phyloP scores from a whole-genome alignment of 768 basidiomycete genomes.

The Sistotremastrum suecicum region DNA sequence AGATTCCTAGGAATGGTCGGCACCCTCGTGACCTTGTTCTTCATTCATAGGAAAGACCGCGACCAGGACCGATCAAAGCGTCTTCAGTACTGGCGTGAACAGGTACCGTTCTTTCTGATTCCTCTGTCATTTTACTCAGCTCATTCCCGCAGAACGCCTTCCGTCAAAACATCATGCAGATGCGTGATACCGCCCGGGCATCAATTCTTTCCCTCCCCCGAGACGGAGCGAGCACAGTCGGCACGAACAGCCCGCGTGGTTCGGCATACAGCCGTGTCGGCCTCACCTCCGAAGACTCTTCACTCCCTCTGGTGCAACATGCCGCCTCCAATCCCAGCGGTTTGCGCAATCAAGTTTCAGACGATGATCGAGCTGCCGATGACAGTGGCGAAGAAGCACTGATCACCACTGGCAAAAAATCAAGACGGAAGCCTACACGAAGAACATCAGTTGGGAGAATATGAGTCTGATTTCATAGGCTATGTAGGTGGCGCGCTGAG shows the following conservation, averaged over 20 bases:
- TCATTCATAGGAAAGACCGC: conserved; percentile 58
- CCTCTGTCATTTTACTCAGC: not conserved
- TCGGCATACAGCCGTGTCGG: conserved; percentile 35
- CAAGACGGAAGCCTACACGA: not conserved
- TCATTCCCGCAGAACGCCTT: conserved; percentile 42
- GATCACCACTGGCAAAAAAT: not conserved
- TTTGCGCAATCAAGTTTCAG: conserved; percentile 37
- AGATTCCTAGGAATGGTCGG: conserved; percentile 50
- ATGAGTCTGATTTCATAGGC: no score
- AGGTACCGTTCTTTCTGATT: conserved; percentile 25
- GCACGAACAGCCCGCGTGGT: conserved; percentile 26
- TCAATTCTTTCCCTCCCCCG: conserved; percentile 44
- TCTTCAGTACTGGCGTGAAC: conserved; percentile 82
- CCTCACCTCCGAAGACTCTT: conserved; percentile 36
- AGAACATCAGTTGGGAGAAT: no score
- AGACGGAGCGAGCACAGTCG: conserved; percentile 20
- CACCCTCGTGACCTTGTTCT: conserved; percentile 52
- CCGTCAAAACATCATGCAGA: conserved; percentile 67
- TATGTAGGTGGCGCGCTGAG: no score
- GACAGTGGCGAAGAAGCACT: conserved; percentile 13
- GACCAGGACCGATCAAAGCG: conserved; percentile 71
- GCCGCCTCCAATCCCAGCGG: conserved; percentile 25
- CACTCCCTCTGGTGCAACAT: conserved; percentile 37
- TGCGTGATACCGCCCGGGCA: conserved; percentile 59
- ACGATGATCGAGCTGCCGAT: conserved; percentile 22